phyloP scores from a whole-genome alignment of 2,329 filamentous ascomycete species.

The Hymenoscyphus albidus region DNA sequence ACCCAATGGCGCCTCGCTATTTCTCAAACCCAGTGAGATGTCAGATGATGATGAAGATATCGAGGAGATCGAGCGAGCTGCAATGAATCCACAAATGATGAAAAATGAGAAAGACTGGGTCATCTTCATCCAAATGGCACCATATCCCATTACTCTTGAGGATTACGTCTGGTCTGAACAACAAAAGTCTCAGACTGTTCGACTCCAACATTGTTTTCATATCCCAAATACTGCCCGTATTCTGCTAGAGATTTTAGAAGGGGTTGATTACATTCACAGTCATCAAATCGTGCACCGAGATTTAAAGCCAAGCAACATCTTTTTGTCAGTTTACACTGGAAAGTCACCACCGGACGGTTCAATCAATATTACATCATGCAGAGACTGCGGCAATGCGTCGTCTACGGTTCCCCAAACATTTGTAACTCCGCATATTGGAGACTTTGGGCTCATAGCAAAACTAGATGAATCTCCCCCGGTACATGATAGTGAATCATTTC shows the following conservation, averaged over 20 bases:
- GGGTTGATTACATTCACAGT: slow-evolving; percentile 61
- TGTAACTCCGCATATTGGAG: slow-evolving; percentile 59
- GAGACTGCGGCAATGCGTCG: slow-evolving; percentile 39
- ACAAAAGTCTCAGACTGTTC: slow-evolving; percentile 18
- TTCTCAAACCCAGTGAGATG: slow-evolving; percentile 15
- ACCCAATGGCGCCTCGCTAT: background rate
- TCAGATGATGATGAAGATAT: slow-evolving; percentile 13
- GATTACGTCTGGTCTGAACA: slow-evolving; percentile 49
- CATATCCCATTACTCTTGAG: slow-evolving; percentile 59
- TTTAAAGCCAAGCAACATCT: slow-evolving; percentile 66
- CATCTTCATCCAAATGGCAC: slow-evolving; percentile 49
- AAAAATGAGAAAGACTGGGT: slow-evolving; percentile 23
- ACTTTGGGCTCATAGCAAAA: slow-evolving; percentile 61
- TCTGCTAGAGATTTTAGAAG: slow-evolving; percentile 56
- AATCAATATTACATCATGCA: slow-evolving; percentile 40
- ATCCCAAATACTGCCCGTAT: slow-evolving; percentile 52
- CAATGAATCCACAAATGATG: background rate
- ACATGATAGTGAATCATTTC: slow-evolving; percentile 4
- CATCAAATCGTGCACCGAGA: slow-evolving; percentile 62
- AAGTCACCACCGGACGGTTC: slow-evolving; percentile 39
- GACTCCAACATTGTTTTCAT: slow-evolving; percentile 58
- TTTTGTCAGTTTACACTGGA: slow-evolving; percentile 48
- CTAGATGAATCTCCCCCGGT: slow-evolving; percentile 29
- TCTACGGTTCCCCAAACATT: slow-evolving; percentile 36
- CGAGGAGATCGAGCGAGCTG: slow-evolving; percentile 15